phyloP scores from a whole-genome alignment of 495 filamentous ascomycete species.

The Penicillium diatomitis region DNA sequence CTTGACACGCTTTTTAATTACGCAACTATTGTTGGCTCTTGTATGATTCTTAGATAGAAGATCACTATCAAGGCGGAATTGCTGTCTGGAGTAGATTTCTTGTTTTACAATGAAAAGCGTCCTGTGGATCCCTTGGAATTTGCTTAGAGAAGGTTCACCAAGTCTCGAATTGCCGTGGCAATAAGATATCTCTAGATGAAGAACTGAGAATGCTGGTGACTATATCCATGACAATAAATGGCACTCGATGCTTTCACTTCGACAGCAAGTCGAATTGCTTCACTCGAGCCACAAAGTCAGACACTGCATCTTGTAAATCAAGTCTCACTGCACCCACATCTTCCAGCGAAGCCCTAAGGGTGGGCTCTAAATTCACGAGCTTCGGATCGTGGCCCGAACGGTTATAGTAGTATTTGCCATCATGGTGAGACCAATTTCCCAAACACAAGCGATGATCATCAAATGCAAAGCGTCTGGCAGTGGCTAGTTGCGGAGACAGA shows the following conservation, averaged over 20 bases:
- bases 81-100: no score
- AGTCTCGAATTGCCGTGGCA: no score
- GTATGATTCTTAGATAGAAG: no score
- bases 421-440: conserved; percentile 28
- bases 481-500: conserved; percentile 16
- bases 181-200: no score
- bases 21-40: no score
- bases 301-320: conserved; percentile 14
- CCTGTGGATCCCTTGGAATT: no score
- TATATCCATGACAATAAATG: no score
- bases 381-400: conserved; percentile 27
- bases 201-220: no score
- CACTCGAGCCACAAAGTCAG: conserved; percentile 10
- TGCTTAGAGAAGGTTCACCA: no score
- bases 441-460: conserved; percentile 32
- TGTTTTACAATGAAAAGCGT: no score
- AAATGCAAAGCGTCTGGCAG: conserved; percentile 18
- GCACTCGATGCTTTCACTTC: not conserved
- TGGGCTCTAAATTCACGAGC: conserved; percentile 22
- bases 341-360: conserved; percentile 13
- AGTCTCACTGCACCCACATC: conserved; percentile 5
- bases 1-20: no score
- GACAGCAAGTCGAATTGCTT: conserved; percentile 15
- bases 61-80: no score
- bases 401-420: conserved; percentile 34